Percentiles rank a stretch among this genome's conserved stretches.
Conservation (phyloP, 768 basidiomycete genomes). For the Holtermanniella nyarrowii region DNA sequence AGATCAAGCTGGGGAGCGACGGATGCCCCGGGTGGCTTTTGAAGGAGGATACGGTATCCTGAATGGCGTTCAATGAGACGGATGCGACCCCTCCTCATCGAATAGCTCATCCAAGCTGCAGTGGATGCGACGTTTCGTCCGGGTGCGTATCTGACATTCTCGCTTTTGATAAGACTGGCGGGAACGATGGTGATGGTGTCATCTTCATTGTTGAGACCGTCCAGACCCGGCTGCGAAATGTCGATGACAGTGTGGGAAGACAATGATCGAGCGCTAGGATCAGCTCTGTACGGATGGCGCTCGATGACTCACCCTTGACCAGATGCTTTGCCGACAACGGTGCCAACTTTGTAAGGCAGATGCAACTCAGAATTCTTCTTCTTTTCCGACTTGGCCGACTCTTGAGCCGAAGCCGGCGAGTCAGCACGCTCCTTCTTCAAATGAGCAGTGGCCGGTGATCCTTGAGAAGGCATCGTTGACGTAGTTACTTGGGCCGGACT, state of each 20-base stretch:
- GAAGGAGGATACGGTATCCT: conserved; percentile 17
- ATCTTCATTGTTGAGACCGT: conserved; percentile 8
- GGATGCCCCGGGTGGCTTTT: conserved; percentile 5
- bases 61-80: conserved; percentile 20
- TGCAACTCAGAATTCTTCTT: background rate
- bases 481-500: no score
- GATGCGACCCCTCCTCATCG: conserved; percentile 16
- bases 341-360: background rate
- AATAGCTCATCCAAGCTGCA: conserved; percentile 21
- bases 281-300: background rate
- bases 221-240: conserved; percentile 17
- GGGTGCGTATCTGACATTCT: conserved; percentile 3
- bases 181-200: conserved; percentile 17
- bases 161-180: conserved; percentile 15
- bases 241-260: conserved; percentile 17
- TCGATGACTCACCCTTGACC: conserved; percentile 18
- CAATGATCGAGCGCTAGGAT: conserved; percentile 9
- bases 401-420: background rate
- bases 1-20: conserved; percentile 19
- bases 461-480: no score
- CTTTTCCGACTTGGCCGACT: background rate
- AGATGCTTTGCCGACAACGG: background rate
- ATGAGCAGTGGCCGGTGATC: no score
- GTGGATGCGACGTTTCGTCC: conserved; percentile 25
- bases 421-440: background rate